Evolutionary conservation across 352 stramenopile genomes (phyloP).

Genomic region (Pythium grandisporangium): DNA sequence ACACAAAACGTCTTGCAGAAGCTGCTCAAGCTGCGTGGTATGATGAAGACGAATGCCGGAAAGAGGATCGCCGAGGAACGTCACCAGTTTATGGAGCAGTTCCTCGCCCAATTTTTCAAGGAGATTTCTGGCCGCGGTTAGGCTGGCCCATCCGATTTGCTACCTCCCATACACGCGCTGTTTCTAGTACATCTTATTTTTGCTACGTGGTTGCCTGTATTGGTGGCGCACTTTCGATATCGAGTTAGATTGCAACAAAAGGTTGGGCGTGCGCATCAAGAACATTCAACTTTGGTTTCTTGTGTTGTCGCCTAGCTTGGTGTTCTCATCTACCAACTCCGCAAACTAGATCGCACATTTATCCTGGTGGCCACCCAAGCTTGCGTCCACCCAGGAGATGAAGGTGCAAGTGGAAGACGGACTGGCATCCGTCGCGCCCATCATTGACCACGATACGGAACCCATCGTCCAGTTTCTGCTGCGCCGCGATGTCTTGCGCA

Average conservation of each 20-base stretch:
- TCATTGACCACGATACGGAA: conserved; percentile 98
- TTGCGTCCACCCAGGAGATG: conserved; percentile 94
- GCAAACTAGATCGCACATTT: conserved; percentile 14
- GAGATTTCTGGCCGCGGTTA: conserved; percentile 50
- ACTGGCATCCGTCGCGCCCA: conserved; percentile 89
- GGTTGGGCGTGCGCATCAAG: too few species aligned
- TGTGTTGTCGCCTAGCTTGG: too few species aligned
- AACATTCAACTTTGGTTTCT: too few species aligned
- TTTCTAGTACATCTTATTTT: too few species aligned
- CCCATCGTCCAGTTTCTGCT: conserved; percentile 87
- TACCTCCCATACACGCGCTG: too few species aligned
- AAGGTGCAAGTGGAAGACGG: conserved; percentile 87
- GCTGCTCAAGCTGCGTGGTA: conserved; percentile 75
- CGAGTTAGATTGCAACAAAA: too few species aligned
- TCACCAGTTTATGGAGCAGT: conserved; percentile 83
- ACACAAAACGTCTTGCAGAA: conserved; percentile 55
- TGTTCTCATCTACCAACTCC: too few species aligned
- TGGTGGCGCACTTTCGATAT: too few species aligned
- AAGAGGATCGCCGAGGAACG: conserved; percentile 69
- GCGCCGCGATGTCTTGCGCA: conserved; percentile 89
- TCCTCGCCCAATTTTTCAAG: conserved; percentile 72
- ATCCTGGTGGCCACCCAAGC: conserved; percentile 91
- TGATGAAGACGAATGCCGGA: conserved; percentile 83
- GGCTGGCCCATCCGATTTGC: too few species aligned
- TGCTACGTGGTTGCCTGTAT: too few species aligned